Base-by-base conservation (phyloP, 371 early-diverging fungal genomes). In the Mortierella sp. region DNA sequence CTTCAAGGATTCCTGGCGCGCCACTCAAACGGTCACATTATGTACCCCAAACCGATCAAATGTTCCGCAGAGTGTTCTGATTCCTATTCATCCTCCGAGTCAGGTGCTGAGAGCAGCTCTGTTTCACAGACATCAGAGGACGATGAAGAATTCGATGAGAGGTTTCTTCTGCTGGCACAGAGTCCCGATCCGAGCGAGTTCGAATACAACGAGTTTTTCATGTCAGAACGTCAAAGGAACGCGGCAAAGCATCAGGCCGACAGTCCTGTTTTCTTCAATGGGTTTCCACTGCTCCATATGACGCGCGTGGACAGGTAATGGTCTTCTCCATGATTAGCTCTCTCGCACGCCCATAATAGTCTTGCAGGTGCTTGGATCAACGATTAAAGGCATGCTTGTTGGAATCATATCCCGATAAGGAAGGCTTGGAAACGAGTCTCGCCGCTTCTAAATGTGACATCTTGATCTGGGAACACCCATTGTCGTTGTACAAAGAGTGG, bases 401-500 rank as follows among this genome's bases (percentile, higher is more conserved):
- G 34, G 4, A 48, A 16, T 72, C 41, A 48, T 58, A 67, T 16
- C 62, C 67, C 2, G 61, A 53, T 23, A 73, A 39, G 1, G 74
- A 73, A 1, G 74, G 74, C 46, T 67, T 67, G 0, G 64, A 64
- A 16, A 69, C 61, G 7, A 18, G 42, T 8, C 58, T 74, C 21
- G 76, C 76, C 3, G 76, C 61, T n/a, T 68, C 65, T 34, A 74
- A 28, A 58, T 74, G 76, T 5, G 59, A 12, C 5, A 60, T 21
- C 41, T 49, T 54, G 30, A 68, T 69, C 69, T 68, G 61, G 6
- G 46, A 19, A 48, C 26, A 48, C 19, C 9, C n/a, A n/a, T n/a
- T n/a, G n/a, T n/a, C n/a, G n/a, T 34, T 7, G 34, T 9, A 12
- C 16, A 18, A 19, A 23, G 5, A 34, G 14, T 28, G 34, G 31